Evolutionary conservation across 352 stramenopile genomes (phyloP), one percentile per base, ranked within the genome.

Genomic region (Sclerospora graminicola): DNA sequence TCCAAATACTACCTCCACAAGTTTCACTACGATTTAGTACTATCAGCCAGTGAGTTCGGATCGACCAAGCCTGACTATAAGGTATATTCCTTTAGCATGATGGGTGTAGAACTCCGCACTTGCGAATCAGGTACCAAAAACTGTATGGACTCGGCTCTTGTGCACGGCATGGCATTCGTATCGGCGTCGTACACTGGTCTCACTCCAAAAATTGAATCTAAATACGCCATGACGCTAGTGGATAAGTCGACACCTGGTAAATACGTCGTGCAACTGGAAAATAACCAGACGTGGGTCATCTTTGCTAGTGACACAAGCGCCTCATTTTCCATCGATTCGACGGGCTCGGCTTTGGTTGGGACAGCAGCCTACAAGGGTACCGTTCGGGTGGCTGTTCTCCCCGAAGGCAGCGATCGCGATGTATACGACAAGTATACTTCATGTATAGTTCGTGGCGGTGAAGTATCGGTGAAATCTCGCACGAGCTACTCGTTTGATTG

Each of bases 111-210:
- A 3, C 30, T 86, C 27, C 66, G 57, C 23, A 80, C 74, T 2
- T 84, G 63, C 36, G 48, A 51, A 2, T 56, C 38, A 14, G 52
- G 52, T 13, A 58, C 48, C 24, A 20, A 36, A 36, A 69, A 45
- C 45, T 82, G 65, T 46, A 82, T 85, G 67, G 55, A 83, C 29
- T 69, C 61, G 2, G 54, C 57, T 2, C 51, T 89, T 2, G 56
- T 86, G 10, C 84, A 70, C 35, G 77, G 77, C 28, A 89, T 89
- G 77, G 69, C 71, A 16, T 89, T 84, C 43, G 46, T 83, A n/a
- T 81, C 70, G 30, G 63, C 69, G 11, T 78, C 57, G 11, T 89
- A 86, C 60, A 48, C 61, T 1, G 57, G 60, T 13, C 53, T 86
- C 28, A 84, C 66, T 2, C 69, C 77, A 0, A 63, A 52, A 15